A percentile compares a stretch with the other conserved stretches of the same genome.
phyloP scores from a whole-genome alignment of 2,329 filamentous ascomycete genomes.

The Aspergillus ustus region DNA sequence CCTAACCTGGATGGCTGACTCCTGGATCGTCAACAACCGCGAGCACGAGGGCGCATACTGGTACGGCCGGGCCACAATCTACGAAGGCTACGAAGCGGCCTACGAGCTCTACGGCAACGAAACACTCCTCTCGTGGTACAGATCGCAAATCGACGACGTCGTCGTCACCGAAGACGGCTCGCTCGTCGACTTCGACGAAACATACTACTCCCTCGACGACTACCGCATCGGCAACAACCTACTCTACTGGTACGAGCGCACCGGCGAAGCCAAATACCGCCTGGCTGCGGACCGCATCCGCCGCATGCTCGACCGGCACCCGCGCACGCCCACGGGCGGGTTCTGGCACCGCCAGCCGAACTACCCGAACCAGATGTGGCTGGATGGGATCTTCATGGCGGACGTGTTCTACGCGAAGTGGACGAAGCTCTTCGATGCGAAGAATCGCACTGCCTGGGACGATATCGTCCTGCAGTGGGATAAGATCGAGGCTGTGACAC shows the following conservation, averaged over 20 bases:
- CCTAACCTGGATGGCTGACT: conserved; percentile 7
- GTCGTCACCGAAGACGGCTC: not conserved
- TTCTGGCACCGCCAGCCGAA: conserved; percentile 4
- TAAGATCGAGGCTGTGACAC: conserved; percentile 1
- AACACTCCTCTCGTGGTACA: conserved; percentile 1
- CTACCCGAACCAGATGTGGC: conserved; percentile 4
- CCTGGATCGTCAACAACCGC: conserved; percentile 6
- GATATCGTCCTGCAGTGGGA: conserved; percentile 8
- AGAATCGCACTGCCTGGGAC: not conserved
- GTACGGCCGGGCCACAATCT: conserved; percentile 5
- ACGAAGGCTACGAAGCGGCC: conserved; percentile 5
- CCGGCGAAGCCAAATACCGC: not conserved
- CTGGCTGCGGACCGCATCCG: conserved; percentile 1
- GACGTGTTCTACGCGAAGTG: conserved; percentile 4
- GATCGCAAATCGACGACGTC: conserved; percentile 1
- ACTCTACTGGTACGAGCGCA: conserved; percentile 10
- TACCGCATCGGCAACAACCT: conserved; percentile 7
- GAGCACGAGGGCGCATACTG: conserved; percentile 5
- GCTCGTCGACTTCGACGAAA: conserved; percentile 8
- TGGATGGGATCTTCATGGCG: conserved; percentile 9
- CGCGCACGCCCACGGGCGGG: not conserved
- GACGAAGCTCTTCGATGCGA: conserved; percentile 2
- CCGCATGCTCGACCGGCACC: conserved; percentile 4
- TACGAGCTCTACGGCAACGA: not conserved
- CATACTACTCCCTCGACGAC: conserved; percentile 11